phyloP scores from a whole-genome alignment of 257 asterid species.

The Lithospermum erythrorhizon region DNA sequence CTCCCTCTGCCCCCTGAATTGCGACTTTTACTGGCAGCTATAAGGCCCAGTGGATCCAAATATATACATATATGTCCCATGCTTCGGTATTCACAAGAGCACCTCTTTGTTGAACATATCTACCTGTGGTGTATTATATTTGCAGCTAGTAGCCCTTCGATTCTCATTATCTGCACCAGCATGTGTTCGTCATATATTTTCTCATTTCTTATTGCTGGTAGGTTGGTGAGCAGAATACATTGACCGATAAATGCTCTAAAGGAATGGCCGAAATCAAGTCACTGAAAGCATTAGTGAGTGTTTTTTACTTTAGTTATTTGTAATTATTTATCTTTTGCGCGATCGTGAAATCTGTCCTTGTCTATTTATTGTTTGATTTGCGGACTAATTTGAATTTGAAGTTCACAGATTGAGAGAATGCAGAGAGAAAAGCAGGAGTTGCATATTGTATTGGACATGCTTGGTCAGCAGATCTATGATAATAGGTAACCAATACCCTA shows the following conservation, averaged over 20 bases:
- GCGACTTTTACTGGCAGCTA: no score
- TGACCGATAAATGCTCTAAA: slow-evolving; percentile 43
- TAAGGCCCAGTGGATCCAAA: no score
- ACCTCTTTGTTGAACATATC: neutral
- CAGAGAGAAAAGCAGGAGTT: slow-evolving; percentile 78
- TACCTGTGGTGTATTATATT: neutral
- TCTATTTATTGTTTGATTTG: neutral
- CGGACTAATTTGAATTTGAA: slow-evolving; percentile 16
- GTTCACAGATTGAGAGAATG: slow-evolving; percentile 64
- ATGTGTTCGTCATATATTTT: slow-evolving; percentile 3
- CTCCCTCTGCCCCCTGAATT: no score
- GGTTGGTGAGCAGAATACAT: slow-evolving; percentile 57
- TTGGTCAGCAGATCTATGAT: slow-evolving; percentile 72
- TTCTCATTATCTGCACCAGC: slow-evolving; percentile 2
- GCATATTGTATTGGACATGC: slow-evolving; percentile 72
- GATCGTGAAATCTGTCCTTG: neutral
- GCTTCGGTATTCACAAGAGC: neutral
- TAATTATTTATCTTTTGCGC: neutral
- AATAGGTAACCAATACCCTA: slow-evolving; percentile 38
- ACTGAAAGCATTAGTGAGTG: slow-evolving; percentile 56
- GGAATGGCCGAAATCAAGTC: slow-evolving; percentile 59
- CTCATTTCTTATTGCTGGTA: slow-evolving; percentile 28
- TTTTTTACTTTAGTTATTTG: slow-evolving; percentile 7
- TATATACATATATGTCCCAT: no score
- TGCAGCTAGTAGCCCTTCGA: neutral